Base-by-base conservation (phyloP, 129 eudicot genomes). In the Lactuca saligna region DNA sequence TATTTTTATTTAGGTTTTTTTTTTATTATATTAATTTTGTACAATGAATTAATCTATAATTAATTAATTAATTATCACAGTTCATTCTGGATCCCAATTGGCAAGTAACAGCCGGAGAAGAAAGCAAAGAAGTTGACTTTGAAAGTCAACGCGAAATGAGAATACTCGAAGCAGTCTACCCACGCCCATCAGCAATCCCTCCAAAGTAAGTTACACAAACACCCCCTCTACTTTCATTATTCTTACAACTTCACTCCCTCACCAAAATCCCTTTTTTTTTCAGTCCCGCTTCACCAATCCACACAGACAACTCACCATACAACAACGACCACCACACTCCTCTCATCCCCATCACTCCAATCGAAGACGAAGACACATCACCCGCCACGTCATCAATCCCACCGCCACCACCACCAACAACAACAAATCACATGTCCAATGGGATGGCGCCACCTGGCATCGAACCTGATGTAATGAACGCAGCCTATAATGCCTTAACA, bases 141-240 rank as follows among this genome's bases (percentile, higher is more conserved):
- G 84, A 91, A 72, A 82, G 79, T 61, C 91, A 85, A 66, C 81
- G 96, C 5, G 94, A 86, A 74, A 73, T 84, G 88, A 76, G 91
- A 86, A 89, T 88, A 60, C 87, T 88, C 15, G 97, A 91, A 78
- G 96, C 97, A 41, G 76, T 85, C 63, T 91, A 91, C 74, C 97
- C 96, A n/a, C 96, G 94, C 2, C 82, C 75, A 68, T 82, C 89
- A 20, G 87, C 96, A 50, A 86, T 91, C 58, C 97, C 97, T 49
- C 85, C 87, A 38, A 82, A 91, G 97, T 92, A 17, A 17, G 81
- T 73, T 63, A 11, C 51, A 46, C 51, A 3, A 6, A 11, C 51
- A 4, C 7, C 41, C 35, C 42, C 7, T 34, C 49, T 7, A 10
- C 51, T 46, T 46, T 46, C 15, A 46, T 3, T 46, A 20, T 46